Evolutionary conservation across 2,329 filamentous ascomycete species (phyloP), one percentile per base, ranked within the genome.

Genomic region (Capronia epimyces): DNA sequence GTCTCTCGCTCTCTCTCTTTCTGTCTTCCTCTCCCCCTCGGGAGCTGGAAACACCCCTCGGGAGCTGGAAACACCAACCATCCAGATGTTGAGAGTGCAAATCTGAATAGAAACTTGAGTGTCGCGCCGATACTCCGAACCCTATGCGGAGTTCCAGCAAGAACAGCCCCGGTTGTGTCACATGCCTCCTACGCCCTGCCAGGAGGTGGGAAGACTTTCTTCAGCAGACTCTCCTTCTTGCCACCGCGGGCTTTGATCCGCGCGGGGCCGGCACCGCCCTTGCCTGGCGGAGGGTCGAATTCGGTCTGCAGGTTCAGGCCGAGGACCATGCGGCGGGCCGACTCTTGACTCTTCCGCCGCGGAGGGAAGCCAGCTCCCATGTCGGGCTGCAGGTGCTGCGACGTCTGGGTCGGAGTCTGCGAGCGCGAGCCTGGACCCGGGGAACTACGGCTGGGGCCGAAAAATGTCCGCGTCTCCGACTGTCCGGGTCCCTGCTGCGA

Each of bases 301-400:
- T 56, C 54, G 7, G 54, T 56, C 47, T 56, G 49, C 22, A 56
- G 40, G 18, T 50, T 52, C 39, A 53, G 27, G 10, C 37, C 37
- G 10, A 46, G 29, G 10, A 40, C 27, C 24, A 32, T 18, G 18
- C 49, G 43, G 40, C 36, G 39, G 9, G 43, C 25, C 29, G 42
- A 32, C 18, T 42, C 20, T 12, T 15, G 15, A 46, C 52, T 44
- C 25, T 40, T 29, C 29, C 47, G 31, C 46, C 13, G 2, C 34
- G 29, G 16, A 29, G 34, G 13, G 3, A 32, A 32, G 29, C 7
- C 7, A 7, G 29, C n/a, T 8, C 7, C 29, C 7, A 12, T 32
- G 7, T 12, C 29, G 29, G 29, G 29, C 29, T 32, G 29, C 3
- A 32, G 29, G 6, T 10, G 13, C 24, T 3, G 22, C 24, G 34